A percentile compares a stretch with the other conserved stretches of the same genome.
These are phyloP conservation scores for Epichloe amarillans DNA, from an alignment of 2,329 filamentous ascomycete species.

Conservation along the genomic window DNA sequence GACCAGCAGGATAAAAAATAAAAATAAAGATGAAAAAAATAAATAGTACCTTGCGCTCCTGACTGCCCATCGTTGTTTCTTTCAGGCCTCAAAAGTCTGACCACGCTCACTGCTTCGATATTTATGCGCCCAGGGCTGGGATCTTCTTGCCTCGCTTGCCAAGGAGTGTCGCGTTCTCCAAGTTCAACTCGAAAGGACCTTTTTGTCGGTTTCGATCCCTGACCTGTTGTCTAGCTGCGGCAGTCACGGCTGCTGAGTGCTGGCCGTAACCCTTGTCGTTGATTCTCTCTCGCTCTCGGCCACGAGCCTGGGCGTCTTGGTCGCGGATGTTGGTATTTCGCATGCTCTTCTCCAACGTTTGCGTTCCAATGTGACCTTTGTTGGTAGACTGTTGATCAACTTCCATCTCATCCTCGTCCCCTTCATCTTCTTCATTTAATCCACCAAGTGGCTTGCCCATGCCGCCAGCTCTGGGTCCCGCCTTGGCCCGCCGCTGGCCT, in stretches of 20 bases:
- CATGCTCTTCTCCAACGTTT: conserved; percentile 75
- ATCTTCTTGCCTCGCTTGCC: conserved; percentile 53
- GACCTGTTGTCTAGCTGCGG: conserved; percentile 72
- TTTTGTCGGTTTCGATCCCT: conserved; percentile 52
- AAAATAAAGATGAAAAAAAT: too few species aligned
- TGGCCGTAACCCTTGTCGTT: conserved; percentile 66
- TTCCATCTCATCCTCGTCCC: conserved; percentile 45
- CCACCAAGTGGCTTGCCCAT: conserved; percentile 43
- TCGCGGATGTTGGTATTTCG: conserved; percentile 64
- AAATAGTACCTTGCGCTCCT: too few species aligned
- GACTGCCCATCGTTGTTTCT: too few species aligned
- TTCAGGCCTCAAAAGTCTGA: too few species aligned
- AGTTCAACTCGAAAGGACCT: conserved; percentile 79
- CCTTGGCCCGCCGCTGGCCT: conserved; percentile 77
- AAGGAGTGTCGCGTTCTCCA: conserved; percentile 81
- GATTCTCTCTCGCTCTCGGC: conserved; percentile 20
- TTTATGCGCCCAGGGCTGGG: conserved; percentile 28
- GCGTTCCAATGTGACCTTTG: conserved; percentile 37
- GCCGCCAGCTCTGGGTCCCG: conserved; percentile 57
- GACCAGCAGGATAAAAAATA: neutral
- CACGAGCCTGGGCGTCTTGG: conserved; percentile 20
- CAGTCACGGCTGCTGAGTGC: conserved; percentile 71
- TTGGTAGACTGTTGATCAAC: conserved; percentile 44
- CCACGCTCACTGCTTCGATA: neutral
- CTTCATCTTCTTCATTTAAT: conserved; percentile 54